Percentiles rank a stretch among this genome's conserved stretches.
phyloP scores from a whole-genome alignment of 2,329 filamentous ascomycete genomes.

The Drechslerella stenobrocha region DNA sequence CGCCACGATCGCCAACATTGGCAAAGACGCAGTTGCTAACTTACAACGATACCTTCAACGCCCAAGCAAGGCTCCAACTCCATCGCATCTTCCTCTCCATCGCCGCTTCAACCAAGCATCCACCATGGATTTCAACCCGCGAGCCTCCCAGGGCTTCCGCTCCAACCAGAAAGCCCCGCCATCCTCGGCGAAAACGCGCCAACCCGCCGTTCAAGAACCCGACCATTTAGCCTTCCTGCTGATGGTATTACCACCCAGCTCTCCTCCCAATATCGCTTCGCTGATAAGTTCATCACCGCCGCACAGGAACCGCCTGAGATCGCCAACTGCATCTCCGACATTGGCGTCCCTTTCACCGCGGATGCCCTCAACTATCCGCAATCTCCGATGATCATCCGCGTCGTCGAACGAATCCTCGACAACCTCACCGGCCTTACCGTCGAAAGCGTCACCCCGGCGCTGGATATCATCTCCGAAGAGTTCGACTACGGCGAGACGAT shows the following conservation, averaged over 20 bases:
- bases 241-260: conserved; percentile 22
- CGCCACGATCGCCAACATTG: too few species aligned
- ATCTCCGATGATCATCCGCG: conserved; percentile 89
- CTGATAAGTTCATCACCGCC: conserved; percentile 56
- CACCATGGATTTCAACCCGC: conserved; percentile 45
- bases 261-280: neutral
- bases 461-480: conserved; percentile 85
- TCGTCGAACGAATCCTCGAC: conserved; percentile 97
- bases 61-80: neutral
- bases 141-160: conserved; percentile 40
- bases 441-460: conserved; percentile 89
- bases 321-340: conserved; percentile 94
- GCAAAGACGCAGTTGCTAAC: too few species aligned
- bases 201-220: conserved; percentile 19
- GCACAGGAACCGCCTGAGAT: conserved; percentile 67
- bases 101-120: neutral
- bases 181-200: conserved; percentile 36
- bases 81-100: neutral
- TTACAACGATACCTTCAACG: too few species aligned
- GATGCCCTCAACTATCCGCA: conserved; percentile 92
- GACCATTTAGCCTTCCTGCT: conserved; percentile 35
- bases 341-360: conserved; percentile 84
- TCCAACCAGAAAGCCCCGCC: conserved; percentile 40
- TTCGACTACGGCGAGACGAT: conserved; percentile 83
- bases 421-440: conserved; percentile 90